These are phyloP conservation scores for Danielia reshetovae DNA, from an alignment of 805 yeast species.

Conservation along the genomic window DNA sequence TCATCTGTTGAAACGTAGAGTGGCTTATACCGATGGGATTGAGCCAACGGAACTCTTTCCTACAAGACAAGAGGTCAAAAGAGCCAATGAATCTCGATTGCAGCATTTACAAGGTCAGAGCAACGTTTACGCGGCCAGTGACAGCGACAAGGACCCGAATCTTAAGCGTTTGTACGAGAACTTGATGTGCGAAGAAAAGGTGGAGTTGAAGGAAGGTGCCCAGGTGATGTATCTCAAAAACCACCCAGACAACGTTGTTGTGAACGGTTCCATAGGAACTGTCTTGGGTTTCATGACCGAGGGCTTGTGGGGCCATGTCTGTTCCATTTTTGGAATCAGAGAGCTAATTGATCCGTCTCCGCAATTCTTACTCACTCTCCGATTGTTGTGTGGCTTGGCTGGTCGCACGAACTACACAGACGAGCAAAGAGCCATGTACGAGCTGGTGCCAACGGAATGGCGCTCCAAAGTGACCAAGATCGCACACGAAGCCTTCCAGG, in stretches of 20 bases:
- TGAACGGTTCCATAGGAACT: slow-evolving; percentile 74
- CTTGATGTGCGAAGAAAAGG: slow-evolving; percentile 64
- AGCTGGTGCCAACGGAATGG: slow-evolving; percentile 11
- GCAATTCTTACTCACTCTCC: slow-evolving; percentile 9
- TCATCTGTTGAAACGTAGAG: slow-evolving; percentile 45
- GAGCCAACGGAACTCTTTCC: slow-evolving; percentile 74
- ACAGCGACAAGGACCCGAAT: slow-evolving; percentile 49
- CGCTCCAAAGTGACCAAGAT: slow-evolving; percentile 9
- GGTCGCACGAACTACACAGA: slow-evolving; percentile 5
- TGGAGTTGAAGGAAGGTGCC: slow-evolving; percentile 65
- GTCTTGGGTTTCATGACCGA: slow-evolving; percentile 49
- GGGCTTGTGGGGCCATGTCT: slow-evolving; percentile 8
- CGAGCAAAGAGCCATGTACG: slow-evolving; percentile 5
- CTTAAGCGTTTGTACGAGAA: slow-evolving; percentile 45
- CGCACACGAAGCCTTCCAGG: slow-evolving; percentile 7
- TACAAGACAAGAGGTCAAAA: slow-evolving; percentile 67
- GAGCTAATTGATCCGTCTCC: slow-evolving; percentile 11
- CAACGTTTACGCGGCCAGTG: slow-evolving; percentile 46
- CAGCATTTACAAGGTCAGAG: slow-evolving; percentile 41
- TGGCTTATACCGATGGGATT: slow-evolving; percentile 52
- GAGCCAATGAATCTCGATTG: slow-evolving; percentile 55
- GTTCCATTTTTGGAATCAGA: slow-evolving; percentile 7
- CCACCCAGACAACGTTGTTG: slow-evolving; percentile 58
- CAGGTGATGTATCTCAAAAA: slow-evolving; percentile 84
- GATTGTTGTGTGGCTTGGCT: slow-evolving; percentile 7